phyloP scores from a whole-genome alignment of 371 early-diverging fungal species.

The Mucor lusitanicus region DNA sequence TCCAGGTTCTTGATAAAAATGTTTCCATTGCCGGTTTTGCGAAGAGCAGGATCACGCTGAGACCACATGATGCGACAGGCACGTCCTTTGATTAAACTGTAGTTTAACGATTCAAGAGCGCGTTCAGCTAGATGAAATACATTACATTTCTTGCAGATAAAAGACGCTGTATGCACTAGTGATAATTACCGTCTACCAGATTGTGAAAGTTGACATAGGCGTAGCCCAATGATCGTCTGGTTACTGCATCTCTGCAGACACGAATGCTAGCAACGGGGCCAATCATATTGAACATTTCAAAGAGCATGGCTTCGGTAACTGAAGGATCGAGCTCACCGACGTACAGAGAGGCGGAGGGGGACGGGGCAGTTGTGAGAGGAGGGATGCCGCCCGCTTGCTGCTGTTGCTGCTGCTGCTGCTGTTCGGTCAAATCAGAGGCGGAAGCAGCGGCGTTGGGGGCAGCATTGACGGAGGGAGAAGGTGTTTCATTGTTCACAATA shows the following conservation, averaged over 20 bases:
- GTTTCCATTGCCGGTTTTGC: conserved; percentile 93
- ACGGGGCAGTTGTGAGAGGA: conserved; percentile 41
- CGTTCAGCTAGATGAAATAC: conserved; percentile 69
- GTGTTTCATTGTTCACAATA: background rate
- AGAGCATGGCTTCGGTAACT: conserved; percentile 95
- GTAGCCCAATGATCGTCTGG: conserved; percentile 95
- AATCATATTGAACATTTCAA: conserved; percentile 92
- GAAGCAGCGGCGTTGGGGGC: background rate
- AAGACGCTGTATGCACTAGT: conserved; percentile 12
- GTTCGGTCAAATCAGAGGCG: background rate
- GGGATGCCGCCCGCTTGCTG: conserved; percentile 10
- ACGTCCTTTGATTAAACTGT: conserved; percentile 88
- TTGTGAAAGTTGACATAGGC: conserved; percentile 96
- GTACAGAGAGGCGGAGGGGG: conserved; percentile 77
- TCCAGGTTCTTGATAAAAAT: conserved; percentile 99
- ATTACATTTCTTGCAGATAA: background rate
- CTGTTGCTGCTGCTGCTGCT: background rate
- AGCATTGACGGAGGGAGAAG: background rate
- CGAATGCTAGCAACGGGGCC: conserved; percentile 97
- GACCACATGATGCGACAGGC: conserved; percentile 99
- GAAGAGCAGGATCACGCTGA: conserved; percentile 95
- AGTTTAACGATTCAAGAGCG: conserved; percentile 94
- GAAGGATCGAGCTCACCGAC: conserved; percentile 90
- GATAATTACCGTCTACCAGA: conserved; percentile 62
- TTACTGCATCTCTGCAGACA: conserved; percentile 96